Conservation (phyloP, 345 rosid species). For the Rhodamnia argentea region DNA sequence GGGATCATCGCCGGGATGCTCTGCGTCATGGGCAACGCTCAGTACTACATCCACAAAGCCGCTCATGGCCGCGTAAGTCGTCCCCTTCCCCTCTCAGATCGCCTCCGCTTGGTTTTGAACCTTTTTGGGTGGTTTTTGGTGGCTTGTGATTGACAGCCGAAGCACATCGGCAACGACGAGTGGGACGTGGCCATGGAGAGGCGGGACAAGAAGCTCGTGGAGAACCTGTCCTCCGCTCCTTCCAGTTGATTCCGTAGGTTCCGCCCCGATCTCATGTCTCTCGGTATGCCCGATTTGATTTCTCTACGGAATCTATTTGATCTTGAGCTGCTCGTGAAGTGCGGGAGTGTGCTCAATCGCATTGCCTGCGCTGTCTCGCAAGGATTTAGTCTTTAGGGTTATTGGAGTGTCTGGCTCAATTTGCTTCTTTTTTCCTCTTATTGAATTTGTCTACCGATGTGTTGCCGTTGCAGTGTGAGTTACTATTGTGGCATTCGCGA, state of each 20-base stretch:
- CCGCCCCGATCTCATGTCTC: neutral
- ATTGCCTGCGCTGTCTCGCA: fast-evolving
- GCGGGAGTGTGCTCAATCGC: neutral
- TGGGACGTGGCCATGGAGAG: constrained; percentile 98
- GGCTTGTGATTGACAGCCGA: constrained; percentile 35
- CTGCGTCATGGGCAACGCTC: constrained; percentile 72
- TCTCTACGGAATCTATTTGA: neutral
- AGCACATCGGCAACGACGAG: constrained; percentile 83
- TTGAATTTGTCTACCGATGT: neutral
- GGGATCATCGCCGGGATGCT: constrained; percentile 97
- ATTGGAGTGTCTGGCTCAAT: neutral
- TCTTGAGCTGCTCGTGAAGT: neutral
- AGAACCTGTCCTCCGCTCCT: constrained; percentile 30
- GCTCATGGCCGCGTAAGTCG: constrained; percentile 70
- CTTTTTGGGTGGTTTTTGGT: neutral
- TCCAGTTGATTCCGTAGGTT: constrained; percentile 19
- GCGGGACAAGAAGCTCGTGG: constrained; percentile 84
- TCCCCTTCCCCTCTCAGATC: neutral
- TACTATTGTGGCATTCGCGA: fast-evolving
- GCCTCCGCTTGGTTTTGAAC: neutral
- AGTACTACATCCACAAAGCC: constrained; percentile 82
- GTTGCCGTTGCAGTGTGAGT: neutral
- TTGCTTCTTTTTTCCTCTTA: neutral
- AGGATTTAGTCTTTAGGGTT: neutral
- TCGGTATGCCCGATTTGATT: neutral